These are phyloP conservation scores for Lachancea lanzarotensis DNA, from an alignment of 805 yeast species.

Conservation along the genomic window DNA sequence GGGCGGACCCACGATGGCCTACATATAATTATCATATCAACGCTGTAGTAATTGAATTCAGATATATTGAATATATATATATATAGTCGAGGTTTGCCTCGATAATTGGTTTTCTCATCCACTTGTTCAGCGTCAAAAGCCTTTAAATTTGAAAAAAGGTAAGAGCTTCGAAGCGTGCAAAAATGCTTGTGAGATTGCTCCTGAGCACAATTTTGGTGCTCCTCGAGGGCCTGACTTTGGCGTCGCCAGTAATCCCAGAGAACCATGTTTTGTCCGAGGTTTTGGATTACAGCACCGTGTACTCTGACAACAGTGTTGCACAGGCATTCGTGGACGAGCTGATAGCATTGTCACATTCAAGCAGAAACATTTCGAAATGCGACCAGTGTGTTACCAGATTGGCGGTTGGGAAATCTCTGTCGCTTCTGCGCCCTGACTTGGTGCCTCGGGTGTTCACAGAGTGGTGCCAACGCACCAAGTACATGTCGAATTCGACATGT, in stretches of 20 bases:
- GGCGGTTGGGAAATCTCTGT: slow-evolving; percentile 34
- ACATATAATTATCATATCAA: no score
- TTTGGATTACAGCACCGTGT: not conserved
- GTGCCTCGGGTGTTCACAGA: slow-evolving; percentile 36
- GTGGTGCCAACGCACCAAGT: slow-evolving; percentile 39
- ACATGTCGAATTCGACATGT: slow-evolving; percentile 26
- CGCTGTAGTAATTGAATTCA: no score
- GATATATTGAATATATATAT: no score
- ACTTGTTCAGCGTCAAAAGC: no score
- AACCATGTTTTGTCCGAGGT: not conserved
- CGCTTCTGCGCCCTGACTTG: slow-evolving; percentile 37
- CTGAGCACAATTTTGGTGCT: not conserved
- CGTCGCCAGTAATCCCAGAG: slow-evolving; percentile 4
- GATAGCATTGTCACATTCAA: slow-evolving; percentile 5
- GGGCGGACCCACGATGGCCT: no score
- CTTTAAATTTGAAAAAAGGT: no score
- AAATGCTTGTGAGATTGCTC: not conserved
- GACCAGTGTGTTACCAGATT: slow-evolving; percentile 34
- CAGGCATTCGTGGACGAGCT: slow-evolving; percentile 6
- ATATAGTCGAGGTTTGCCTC: no score
- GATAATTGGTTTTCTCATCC: no score
- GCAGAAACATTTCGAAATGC: slow-evolving; percentile 20
- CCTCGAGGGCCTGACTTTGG: not conserved
- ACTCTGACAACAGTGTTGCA: slow-evolving; percentile 3
- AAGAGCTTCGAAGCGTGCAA: not conserved